Conservation (phyloP, 225 moss, liverwort and hornwort species). For the Bryoerythrophyllum caledonicum region DNA sequence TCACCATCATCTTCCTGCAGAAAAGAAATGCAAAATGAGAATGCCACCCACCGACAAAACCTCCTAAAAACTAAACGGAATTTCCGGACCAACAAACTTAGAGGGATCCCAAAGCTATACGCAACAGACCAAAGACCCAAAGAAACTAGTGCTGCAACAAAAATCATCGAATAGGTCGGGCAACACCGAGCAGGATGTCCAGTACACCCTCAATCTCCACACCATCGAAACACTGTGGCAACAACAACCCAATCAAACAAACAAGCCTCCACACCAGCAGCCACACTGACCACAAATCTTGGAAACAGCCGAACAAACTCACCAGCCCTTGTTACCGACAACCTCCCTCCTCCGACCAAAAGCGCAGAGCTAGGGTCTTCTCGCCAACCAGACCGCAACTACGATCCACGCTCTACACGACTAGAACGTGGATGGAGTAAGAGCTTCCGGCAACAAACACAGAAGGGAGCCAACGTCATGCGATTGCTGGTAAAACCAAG, state of each 20-base stretch:
- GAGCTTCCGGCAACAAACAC: not conserved
- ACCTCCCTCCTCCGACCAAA: not conserved
- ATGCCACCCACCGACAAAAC: not conserved
- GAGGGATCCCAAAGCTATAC: too few relatives aligned
- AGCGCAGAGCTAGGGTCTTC: not conserved
- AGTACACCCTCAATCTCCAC: not conserved
- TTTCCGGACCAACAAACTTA: too few relatives aligned
- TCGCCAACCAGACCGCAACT: not conserved
- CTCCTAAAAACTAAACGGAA: not conserved
- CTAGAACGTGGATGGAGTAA: not conserved
- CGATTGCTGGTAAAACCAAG: not conserved
- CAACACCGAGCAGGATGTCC: not conserved
- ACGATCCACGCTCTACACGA: not conserved
- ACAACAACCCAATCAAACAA: not conserved
- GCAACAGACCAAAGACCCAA: too few relatives aligned
- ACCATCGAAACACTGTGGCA: not conserved
- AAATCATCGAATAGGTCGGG: too few relatives aligned
- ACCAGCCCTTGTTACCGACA: not conserved
- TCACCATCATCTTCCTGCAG: slow-evolving; percentile 79
- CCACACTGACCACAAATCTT: not conserved
- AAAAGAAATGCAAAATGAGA: not conserved
- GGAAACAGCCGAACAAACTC: not conserved
- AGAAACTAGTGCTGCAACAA: too few relatives aligned
- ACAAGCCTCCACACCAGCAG: not conserved
- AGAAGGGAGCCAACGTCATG: not conserved